Evolutionary conservation across 805 yeast genomes (phyloP), one percentile per base, ranked within the genome.

Genomic region (Yarrowia porcina): DNA sequence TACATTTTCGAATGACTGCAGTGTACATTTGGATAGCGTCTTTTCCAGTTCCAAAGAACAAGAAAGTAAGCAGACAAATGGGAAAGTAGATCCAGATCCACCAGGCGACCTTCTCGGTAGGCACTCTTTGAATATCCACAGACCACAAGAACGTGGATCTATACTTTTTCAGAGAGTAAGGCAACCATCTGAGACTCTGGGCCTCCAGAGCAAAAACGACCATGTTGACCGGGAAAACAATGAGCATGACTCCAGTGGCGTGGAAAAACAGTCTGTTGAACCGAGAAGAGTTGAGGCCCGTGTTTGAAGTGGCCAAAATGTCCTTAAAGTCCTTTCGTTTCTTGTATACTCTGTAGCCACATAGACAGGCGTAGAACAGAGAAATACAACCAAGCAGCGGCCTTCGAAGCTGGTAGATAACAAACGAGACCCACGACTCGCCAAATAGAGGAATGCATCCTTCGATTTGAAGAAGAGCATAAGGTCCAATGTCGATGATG

Each of bases 1-100:
- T 52, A 21, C 35, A 18, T n/a, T 25, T 52, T 11, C 25, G 15
- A 9, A 52, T 36, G 13, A 36, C 23, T 4, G 33, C 10, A 3
- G 35, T 17, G 44, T 52, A 52, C 44, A 52, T 35, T 4, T 8
- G 33, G 6, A 52, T 33, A 3, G 59, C 59, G 20, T 52, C 59
- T 13, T 52, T 23, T 7, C 59, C 59, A 4, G 59, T 52, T 4
- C 59, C 59, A 36, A 52, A 52, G 33, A 52, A 52, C 13, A 52
- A 17, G 25, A 52, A 52, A n/a, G 59, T 52, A 15, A 36, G 25
- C 13, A 52, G 33, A 13, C 44, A 25, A 33, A 52, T 36, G 17
- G 59, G 59, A 2, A 52, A 17, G 15, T 35, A 52, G 25, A 52
- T 52, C 59, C 59, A 52, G 7, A 36, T 1, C 59, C 59, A 52